Evolutionary conservation across 108 stramenopile genomes (phyloP).

Genomic region (Nitzschia putrida): DNA sequence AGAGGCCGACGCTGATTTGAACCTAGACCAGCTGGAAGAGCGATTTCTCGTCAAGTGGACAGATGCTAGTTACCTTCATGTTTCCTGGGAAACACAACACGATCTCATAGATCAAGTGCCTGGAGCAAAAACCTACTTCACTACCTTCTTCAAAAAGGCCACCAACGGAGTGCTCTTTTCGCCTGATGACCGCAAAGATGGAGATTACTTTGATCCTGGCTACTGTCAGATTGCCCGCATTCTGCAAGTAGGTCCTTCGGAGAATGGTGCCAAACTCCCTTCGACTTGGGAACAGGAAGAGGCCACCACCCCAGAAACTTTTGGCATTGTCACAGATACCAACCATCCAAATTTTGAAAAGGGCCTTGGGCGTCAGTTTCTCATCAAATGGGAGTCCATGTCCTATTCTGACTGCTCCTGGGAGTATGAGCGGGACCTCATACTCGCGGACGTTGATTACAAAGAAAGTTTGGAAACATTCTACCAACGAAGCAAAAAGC

Average conservation of each 20-base stretch:
- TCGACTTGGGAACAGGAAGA: slow-evolving; percentile 34
- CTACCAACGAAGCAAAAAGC: slow-evolving; percentile 52
- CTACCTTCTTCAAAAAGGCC: slow-evolving; percentile 76
- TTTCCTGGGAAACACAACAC: slow-evolving; percentile 81
- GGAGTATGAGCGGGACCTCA: slow-evolving; percentile 88
- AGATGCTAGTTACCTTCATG: slow-evolving; percentile 72
- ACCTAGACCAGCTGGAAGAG: slow-evolving; percentile 61
- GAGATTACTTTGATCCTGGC: slow-evolving; percentile 88
- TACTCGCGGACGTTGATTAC: slow-evolving; percentile 75
- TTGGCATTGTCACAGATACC: slow-evolving; percentile 73
- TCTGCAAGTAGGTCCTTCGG: slow-evolving; percentile 49
- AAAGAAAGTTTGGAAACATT: slow-evolving; percentile 52
- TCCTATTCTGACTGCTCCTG: slow-evolving; percentile 67
- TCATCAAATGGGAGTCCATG: slow-evolving; percentile 78
- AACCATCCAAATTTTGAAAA: slow-evolving; percentile 55
- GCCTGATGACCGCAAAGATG: slow-evolving; percentile 85
- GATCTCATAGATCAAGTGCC: slow-evolving; percentile 80
- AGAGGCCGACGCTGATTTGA: slow-evolving; percentile 28
- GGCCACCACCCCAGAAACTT: slow-evolving; percentile 22
- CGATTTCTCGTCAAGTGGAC: slow-evolving; percentile 87
- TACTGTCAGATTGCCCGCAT: slow-evolving; percentile 80
- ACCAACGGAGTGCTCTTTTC: slow-evolving; percentile 63
- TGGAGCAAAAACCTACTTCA: slow-evolving; percentile 60
- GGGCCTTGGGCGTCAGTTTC: slow-evolving; percentile 75
- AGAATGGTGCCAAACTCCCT: slow-evolving; percentile 31